Evolutionary conservation across 192 early-diverging fungal genomes (phyloP).

Genomic region (Pilaira anomala): DNA sequence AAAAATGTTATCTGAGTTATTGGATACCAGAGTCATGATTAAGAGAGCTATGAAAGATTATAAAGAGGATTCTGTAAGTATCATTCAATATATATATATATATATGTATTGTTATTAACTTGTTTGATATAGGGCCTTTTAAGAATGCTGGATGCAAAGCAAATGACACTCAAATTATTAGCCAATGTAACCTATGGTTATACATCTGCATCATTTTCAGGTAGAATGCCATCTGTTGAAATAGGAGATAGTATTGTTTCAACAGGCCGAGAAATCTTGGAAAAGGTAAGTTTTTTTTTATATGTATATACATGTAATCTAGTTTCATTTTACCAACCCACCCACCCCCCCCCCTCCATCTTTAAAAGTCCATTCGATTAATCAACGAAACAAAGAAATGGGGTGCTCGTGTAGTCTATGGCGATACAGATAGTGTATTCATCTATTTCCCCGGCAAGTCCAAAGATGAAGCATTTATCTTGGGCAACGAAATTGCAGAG

Average conservation of each 20-base stretch:
- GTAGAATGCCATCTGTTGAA: conserved; percentile 86
- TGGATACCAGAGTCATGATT: conserved; percentile 89
- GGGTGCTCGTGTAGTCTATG: conserved; percentile 86
- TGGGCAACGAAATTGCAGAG: conserved; percentile 80
- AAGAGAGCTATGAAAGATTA: conserved; percentile 81
- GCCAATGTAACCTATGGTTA: conserved; percentile 96
- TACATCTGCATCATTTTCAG: conserved; percentile 77
- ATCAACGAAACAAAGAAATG: conserved; percentile 62
- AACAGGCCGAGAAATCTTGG: conserved; percentile 79
- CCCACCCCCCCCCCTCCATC: background rate
- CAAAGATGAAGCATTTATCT: conserved; percentile 69
- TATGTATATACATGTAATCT: background rate
- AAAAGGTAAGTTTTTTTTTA: conserved; percentile 42
- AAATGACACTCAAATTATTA: conserved; percentile 85
- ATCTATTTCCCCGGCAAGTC: conserved; percentile 66
- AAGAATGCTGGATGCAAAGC: conserved; percentile 75
- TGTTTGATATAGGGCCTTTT: conserved; percentile 43
- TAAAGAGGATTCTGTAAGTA: conserved; percentile 49
- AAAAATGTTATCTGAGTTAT: conserved; percentile 80
- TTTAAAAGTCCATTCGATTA: conserved; percentile 48
- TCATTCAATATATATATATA: background rate
- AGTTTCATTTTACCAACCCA: no score
- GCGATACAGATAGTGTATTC: conserved; percentile 95
- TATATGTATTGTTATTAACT: background rate
- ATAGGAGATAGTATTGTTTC: conserved; percentile 92